A percentile compares a stretch with the other conserved stretches of the same genome.
Evolutionary conservation across 1,139 yeast genomes (phyloP).

Genomic region (Hemisphaericaspora subhashii): DNA sequence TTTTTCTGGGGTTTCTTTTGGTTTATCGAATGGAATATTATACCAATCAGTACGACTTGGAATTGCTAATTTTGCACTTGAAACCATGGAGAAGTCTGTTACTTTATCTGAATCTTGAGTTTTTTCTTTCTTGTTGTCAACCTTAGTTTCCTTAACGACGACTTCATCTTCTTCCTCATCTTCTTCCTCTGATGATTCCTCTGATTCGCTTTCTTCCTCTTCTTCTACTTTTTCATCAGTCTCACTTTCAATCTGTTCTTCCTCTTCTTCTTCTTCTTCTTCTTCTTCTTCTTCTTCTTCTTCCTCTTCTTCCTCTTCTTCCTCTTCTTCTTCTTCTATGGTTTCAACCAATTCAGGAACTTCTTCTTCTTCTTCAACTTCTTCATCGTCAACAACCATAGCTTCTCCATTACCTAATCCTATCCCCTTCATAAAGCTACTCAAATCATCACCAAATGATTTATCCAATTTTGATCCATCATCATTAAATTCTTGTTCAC

Average conservation of each 20-base stretch:
- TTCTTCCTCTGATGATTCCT: constrained; percentile 12
- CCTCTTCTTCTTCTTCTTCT: constrained; percentile 19
- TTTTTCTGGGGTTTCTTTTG: constrained; percentile 43
- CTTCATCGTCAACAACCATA: constrained; percentile 35
- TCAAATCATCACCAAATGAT: constrained; percentile 56
- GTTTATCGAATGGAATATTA: constrained; percentile 35
- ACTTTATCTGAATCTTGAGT: constrained; percentile 38
- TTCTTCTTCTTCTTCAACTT: constrained; percentile 27
- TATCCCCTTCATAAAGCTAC: constrained; percentile 64
- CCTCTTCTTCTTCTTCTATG: constrained; percentile 28
- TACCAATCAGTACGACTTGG: constrained; percentile 80
- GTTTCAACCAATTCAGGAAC: constrained; percentile 31
- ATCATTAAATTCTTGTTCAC: constrained; percentile 61
- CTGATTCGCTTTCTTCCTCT: constrained; percentile 18
- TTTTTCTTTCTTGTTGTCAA: constrained; percentile 14
- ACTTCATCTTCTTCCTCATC: constrained; percentile 19
- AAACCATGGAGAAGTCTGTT: constrained; percentile 54
- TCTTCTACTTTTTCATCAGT: constrained; percentile 19
- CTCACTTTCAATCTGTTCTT: constrained; percentile 11
- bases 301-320: constrained; percentile 26
- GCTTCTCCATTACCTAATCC: constrained; percentile 54
- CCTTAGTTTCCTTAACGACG: constrained; percentile 19
- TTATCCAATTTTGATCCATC: constrained; percentile 41
- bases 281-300: constrained; percentile 28
- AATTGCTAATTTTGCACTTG: constrained; percentile 55